A percentile compares a stretch with the other conserved stretches of the same genome.
Conservation (phyloP, 768 basidiomycete genomes). For the Rhodotorula paludigena region DNA sequence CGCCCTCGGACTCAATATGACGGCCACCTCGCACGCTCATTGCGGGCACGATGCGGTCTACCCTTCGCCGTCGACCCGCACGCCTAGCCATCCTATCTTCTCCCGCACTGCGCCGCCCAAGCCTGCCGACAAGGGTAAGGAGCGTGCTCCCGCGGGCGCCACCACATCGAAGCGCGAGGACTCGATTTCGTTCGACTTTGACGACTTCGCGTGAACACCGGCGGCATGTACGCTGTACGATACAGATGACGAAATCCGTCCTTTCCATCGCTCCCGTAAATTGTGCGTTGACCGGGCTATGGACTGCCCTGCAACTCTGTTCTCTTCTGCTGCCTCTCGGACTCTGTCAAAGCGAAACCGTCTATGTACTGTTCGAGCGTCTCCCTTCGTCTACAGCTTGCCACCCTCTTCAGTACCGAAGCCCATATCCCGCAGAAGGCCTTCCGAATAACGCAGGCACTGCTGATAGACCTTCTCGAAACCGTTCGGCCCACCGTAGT, state of each 20-base stretch:
- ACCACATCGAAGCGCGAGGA: neutral
- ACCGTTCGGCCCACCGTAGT: slow-evolving; percentile 53
- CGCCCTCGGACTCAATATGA: no score
- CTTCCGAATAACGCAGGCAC: slow-evolving; percentile 66
- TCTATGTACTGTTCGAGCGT: neutral
- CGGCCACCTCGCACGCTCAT: neutral
- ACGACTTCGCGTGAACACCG: neutral
- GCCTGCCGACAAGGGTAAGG: neutral
- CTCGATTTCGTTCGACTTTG: slow-evolving; percentile 10
- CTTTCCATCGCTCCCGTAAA: no score
- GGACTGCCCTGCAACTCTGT: no score
- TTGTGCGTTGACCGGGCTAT: no score
- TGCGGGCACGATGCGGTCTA: neutral
- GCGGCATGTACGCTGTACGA: neutral
- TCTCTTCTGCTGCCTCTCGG: neutral
- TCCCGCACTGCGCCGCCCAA: neutral
- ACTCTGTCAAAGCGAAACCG: neutral
- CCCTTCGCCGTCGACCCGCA: neutral
- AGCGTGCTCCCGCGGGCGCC: no score
- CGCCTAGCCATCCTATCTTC: neutral
- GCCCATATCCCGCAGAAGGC: slow-evolving; percentile 52
- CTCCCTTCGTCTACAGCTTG: neutral
- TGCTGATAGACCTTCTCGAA: slow-evolving; percentile 76
- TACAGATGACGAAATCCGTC: neutral
- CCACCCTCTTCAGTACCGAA: neutral